A percentile compares a stretch with the other conserved stretches of the same genome.
Conservation (phyloP, 345 rosid genomes). For the Acer negundo region DNA sequence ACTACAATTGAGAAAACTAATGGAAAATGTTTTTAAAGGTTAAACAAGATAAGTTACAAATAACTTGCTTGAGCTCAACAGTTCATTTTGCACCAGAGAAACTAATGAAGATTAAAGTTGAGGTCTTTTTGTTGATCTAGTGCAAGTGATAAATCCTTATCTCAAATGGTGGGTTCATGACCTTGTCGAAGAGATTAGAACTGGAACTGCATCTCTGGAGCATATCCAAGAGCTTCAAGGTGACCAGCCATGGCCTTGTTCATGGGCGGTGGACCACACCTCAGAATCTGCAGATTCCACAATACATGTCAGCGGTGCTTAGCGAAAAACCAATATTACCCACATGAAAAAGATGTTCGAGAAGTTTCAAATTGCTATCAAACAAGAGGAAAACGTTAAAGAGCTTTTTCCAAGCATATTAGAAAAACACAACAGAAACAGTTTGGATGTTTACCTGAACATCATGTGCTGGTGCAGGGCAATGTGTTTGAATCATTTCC, state of each 20-base stretch:
- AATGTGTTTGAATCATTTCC: conserved; percentile 86
- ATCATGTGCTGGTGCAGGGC: conserved; percentile 77
- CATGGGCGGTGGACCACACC: conserved; percentile 98
- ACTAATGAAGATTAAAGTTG: background rate
- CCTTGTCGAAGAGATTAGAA: conserved; percentile 49
- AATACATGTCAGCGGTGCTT: conserved; percentile 4
- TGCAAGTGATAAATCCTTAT: conserved; percentile 19
- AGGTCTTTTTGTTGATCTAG: background rate
- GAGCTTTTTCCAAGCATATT: no score
- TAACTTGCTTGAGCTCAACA: background rate
- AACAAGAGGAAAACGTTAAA: background rate
- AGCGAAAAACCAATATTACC: background rate
- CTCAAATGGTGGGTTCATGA: conserved; percentile 17
- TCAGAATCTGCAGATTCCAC: conserved; percentile 57
- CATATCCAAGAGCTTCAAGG: conserved; percentile 76
- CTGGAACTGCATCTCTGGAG: conserved; percentile 93
- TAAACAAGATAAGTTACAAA: background rate
- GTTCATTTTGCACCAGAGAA: background rate
- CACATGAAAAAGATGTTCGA: background rate
- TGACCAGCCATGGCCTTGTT: conserved; percentile 96
- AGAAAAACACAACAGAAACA: background rate
- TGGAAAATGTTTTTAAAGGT: background rate
- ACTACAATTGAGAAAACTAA: background rate
- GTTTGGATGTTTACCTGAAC: conserved; percentile 48
- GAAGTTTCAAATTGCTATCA: background rate